Base-by-base conservation (phyloP, 148 eudicot genomes). In the Pouteria glomerata region DNA sequence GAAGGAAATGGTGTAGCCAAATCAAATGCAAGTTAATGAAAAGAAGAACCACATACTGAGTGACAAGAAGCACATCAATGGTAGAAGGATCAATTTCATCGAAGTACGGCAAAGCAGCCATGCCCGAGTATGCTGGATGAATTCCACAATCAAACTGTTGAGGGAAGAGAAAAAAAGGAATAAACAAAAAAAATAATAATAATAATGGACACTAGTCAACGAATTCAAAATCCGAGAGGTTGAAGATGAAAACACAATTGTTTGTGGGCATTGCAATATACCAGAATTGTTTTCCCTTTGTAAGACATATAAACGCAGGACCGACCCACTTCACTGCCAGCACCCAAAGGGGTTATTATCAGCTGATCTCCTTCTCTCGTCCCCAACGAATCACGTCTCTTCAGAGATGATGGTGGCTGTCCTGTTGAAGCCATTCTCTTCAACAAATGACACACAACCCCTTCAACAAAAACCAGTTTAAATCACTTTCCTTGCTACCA, bases 101-200 rank as follows among this genome's bases (percentile, higher is more conserved):
- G 45, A 94, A 94, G 81, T 94, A 94, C 0, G 98, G 98, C 84
- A 94, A 80, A 42, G 97, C 97, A 62, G 98, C 86, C 93, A 94
- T 91, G 27, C 98, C 98, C 47, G 98, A 89, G 78, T 78, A 94
- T 19, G 83, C 98, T 15, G 97, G 98, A 76, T 94, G 97, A 85
- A 94, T 94, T 35, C 98, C 98, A 78, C 98, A 94, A 62, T 91
- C 98, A 80, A 94, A 94, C 98, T 91, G 81, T 45, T 56, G 58
- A 7, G 19, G 27, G 3, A 33, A 7, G 29, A 19, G 10, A 76
- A 26, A 30, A 68, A 31, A 12, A 47, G 58, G 34, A 15, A 65
- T 55, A 23, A 26, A 73, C 4, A 27, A 59, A 50, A 51, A 8
- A 14, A 57, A 68, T 26, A 27, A 24, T n/a, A 39, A 39, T 4